Base-by-base conservation (phyloP, 441 rosid genomes). In the Populus tomentosa region DNA sequence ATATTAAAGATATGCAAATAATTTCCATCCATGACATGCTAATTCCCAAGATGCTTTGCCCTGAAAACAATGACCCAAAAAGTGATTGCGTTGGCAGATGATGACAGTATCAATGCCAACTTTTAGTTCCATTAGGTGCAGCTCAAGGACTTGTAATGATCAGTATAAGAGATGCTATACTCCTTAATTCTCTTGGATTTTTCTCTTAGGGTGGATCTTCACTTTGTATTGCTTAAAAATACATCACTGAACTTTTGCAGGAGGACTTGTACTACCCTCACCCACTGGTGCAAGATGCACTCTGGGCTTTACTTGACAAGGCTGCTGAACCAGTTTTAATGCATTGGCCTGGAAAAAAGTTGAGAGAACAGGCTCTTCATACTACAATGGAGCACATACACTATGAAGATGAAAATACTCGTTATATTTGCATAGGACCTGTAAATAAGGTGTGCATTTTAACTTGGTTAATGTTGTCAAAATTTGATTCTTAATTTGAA, bases 341-440 rank as follows among this genome's bases (percentile, higher is more conserved):
- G 88, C 84, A 80, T 74, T 96, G 98, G 98, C 99, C 99, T 24
- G 97, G 90, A 71, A 87, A 88, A 75, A 94, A 81, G 75, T 83
- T 96, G 84, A 90, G 98, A 82, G 97, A 92, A 79, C 92, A 86
- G 87, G 97, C 98, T 75, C 77, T 92, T 70, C 82, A 65, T 35
- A 74, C 84, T 56, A 82, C 80, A 40, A 84, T 96, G 65, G 90
- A 92, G 82, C 98, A 94, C 77, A 82, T 94, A 69, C 98, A 96
- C 83, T 94, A 94, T 77, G 99, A 96, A 83, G 99, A 94, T 80
- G 95, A 93, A 83, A 94, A 90, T 83, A 92, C 97, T 75, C 89
- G 93, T 59, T 96, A 93, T 74, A 79, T 94, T 78, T 96, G 99
- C 92, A 90, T 96, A 26, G 98, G 98, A 40, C 99, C 98, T 28